Percentiles rank a stretch among this genome's conserved stretches.
These are phyloP conservation scores for Ustilago nuda DNA, from an alignment of 1,284 basidiomycete genomes.

Conservation along the genomic window DNA sequence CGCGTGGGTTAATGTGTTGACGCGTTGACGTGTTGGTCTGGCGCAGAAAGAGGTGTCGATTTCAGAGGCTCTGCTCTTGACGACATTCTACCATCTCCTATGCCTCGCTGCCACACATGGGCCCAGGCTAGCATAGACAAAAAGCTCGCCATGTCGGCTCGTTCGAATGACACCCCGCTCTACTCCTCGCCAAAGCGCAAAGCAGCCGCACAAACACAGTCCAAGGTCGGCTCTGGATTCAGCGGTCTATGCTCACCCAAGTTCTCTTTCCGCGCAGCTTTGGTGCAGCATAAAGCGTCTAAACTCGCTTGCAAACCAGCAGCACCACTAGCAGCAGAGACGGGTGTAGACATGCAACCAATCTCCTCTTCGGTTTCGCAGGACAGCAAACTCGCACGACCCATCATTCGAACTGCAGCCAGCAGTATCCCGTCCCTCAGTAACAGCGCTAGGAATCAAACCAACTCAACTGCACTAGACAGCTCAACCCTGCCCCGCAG, in stretches of 20 bases:
- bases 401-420: slow-evolving; percentile 8
- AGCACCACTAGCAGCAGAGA: neutral
- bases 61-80: neutral
- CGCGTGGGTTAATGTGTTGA: slow-evolving; percentile 7
- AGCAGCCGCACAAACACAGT: slow-evolving; percentile 5
- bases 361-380: slow-evolving; percentile 1
- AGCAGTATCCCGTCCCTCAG: slow-evolving; percentile 36
- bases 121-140: too few relatives aligned
- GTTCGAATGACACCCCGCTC: neutral
- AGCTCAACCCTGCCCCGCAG: slow-evolving; percentile 12
- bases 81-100: slow-evolving; percentile 22
- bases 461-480: slow-evolving; percentile 29
- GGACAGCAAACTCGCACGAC: slow-evolving; percentile 7
- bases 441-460: slow-evolving; percentile 7
- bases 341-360: neutral
- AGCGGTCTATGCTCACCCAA: slow-evolving; percentile 30
- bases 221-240: slow-evolving; percentile 9
- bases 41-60: neutral
- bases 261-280: slow-evolving; percentile 45
- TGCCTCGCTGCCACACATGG: neutral
- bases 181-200: slow-evolving; percentile 34
- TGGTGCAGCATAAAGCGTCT: slow-evolving; percentile 28
- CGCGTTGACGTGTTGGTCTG: slow-evolving; percentile 38
- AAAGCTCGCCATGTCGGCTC: slow-evolving; percentile 17
- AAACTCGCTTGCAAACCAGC: slow-evolving; percentile 19